phyloP scores from a whole-genome alignment of 2,329 filamentous ascomycete genomes.

The Cladosporium halotolerans region DNA sequence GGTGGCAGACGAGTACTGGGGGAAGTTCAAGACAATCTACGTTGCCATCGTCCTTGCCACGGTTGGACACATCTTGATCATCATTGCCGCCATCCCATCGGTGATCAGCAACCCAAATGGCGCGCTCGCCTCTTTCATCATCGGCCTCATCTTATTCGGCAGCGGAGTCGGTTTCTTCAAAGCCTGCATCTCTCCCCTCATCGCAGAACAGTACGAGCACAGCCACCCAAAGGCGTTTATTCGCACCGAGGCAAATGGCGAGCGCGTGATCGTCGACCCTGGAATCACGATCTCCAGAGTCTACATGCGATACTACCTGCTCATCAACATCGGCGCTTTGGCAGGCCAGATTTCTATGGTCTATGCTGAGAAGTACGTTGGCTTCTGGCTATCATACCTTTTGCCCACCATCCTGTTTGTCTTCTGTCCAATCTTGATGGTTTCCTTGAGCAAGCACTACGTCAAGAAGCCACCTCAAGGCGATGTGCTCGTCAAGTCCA shows the following conservation, averaged over 20 bases:
- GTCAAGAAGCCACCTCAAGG: slow-evolving; percentile 56
- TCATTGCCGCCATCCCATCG: slow-evolving; percentile 56
- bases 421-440: slow-evolving; percentile 31
- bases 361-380: slow-evolving; percentile 59
- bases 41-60: slow-evolving; percentile 59
- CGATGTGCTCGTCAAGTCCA: slow-evolving; percentile 63
- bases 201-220: slow-evolving; percentile 40
- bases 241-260: slow-evolving; percentile 33
- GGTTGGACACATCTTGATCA: slow-evolving; percentile 60
- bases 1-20: slow-evolving; percentile 61
- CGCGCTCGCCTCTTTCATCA: slow-evolving; percentile 56
- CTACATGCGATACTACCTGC: slow-evolving; percentile 59
- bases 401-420: slow-evolving; percentile 58
- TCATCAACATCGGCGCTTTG: slow-evolving; percentile 65
- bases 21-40: slow-evolving; percentile 64
- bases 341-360: slow-evolving; percentile 50
- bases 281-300: slow-evolving; percentile 40
- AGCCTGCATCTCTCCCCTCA: slow-evolving; percentile 57
- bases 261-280: slow-evolving; percentile 41
- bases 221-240: slow-evolving; percentile 33
- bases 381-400: slow-evolving; percentile 60
- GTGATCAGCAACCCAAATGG: slow-evolving; percentile 55
- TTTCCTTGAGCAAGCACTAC: slow-evolving; percentile 45
- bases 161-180: slow-evolving; percentile 74
- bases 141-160: slow-evolving; percentile 61